Evolutionary conservation across 441 rosid species (phyloP).

Genomic region (Populus hybrid): DNA sequence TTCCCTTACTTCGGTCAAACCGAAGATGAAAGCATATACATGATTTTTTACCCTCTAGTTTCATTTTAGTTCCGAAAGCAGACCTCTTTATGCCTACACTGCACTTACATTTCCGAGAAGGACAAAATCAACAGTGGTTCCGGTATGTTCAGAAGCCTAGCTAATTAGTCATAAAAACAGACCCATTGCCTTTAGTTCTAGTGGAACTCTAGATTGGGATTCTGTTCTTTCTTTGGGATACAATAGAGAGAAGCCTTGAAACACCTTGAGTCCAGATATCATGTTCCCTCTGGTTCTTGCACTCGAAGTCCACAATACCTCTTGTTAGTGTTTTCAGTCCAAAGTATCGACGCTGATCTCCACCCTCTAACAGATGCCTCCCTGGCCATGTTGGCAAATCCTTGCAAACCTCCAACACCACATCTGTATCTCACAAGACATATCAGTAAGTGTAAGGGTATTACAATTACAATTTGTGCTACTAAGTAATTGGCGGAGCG

Average conservation of each 20-base stretch:
- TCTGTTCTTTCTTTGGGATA: constrained; percentile 46
- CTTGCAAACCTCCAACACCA: constrained; percentile 62
- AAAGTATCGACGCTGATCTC: constrained; percentile 67
- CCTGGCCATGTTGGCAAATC: constrained; percentile 88
- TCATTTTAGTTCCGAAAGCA: neutral
- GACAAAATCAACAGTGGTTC: neutral
- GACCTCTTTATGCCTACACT: neutral
- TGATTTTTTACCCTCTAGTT: neutral
- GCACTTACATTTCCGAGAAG: neutral
- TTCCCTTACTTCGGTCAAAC: neutral
- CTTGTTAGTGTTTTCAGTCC: constrained; percentile 65
- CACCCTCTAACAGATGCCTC: constrained; percentile 60
- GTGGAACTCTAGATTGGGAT: neutral
- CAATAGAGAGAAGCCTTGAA: constrained; percentile 55
- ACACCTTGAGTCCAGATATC: constrained; percentile 77
- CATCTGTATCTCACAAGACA: constrained; percentile 40
- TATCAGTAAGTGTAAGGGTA: neutral
- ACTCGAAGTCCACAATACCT: constrained; percentile 72
- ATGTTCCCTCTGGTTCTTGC: constrained; percentile 70
- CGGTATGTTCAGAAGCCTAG: neutral
- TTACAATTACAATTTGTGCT: neutral
- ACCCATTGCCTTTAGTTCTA: neutral
- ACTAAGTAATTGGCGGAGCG: neutral
- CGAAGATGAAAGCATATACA: neutral
- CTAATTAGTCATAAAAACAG: neutral